A percentile compares a stretch with the other conserved stretches of the same genome.
Conservation (phyloP, 192 early-diverging fungal genomes). For the Linnemannia schmuckeri region DNA sequence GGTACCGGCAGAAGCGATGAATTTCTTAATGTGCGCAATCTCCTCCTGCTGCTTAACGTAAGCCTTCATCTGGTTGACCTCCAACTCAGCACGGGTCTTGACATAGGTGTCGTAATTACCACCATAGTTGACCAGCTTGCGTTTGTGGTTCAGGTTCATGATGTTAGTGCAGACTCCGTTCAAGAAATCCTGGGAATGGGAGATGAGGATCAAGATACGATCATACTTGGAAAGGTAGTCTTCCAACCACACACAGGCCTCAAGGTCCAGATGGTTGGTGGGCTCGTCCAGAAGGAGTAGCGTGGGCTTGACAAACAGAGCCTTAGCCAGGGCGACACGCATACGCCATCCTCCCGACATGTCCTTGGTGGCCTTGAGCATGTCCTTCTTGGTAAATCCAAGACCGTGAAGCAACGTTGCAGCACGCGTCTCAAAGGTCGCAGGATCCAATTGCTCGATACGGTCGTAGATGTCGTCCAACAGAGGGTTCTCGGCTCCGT, state of each 20-base stretch:
- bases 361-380: constrained; percentile 95
- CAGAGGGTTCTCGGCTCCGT: constrained; percentile 88
- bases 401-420: constrained; percentile 92
- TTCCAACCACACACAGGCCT: constrained; percentile 98
- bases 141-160: constrained; percentile 91
- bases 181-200: constrained; percentile 97
- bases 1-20: constrained; percentile 98
- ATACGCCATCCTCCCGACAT: constrained; percentile 99
- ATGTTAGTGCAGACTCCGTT: constrained; percentile 96
- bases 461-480: constrained; percentile 97
- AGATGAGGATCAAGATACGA: constrained; percentile 88
- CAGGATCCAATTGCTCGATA: constrained; percentile 92
- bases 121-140: constrained; percentile 92
- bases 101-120: constrained; percentile 98
- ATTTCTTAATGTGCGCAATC: constrained; percentile 99
- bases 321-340: constrained; percentile 96
- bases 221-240: constrained; percentile 87
- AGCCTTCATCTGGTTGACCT: constrained; percentile 99
- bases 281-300: constrained; percentile 93
- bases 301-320: constrained; percentile 96
- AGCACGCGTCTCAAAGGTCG: constrained; percentile 95
- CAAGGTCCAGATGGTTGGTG: constrained; percentile 92
- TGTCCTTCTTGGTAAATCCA: constrained; percentile 90
- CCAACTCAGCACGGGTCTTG: constrained; percentile 94
- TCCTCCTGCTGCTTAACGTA: constrained; percentile 99